Evolutionary conservation across 2,329 filamentous ascomycete genomes (phyloP).

Genomic region (Hymenoscyphus salicellus): DNA sequence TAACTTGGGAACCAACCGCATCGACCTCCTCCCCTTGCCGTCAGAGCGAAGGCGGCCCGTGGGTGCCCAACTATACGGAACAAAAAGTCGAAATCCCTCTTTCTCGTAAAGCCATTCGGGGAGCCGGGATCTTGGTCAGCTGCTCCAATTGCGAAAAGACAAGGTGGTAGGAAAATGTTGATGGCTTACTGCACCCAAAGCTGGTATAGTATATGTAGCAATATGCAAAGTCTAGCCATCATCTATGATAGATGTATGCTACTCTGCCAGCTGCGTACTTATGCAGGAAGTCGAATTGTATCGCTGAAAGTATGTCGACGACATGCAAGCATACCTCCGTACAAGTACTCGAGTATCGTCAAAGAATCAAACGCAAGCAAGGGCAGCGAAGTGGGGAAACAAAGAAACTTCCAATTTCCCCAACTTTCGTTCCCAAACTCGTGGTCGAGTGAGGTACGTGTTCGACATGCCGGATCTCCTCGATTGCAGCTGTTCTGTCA

Average conservation of each 20-base stretch:
- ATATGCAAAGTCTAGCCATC: not conserved
- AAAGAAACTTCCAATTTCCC: not conserved
- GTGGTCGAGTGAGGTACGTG: no score
- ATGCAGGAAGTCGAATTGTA: not conserved
- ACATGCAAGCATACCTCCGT: not conserved
- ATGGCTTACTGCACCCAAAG: not conserved
- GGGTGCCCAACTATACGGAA: not conserved
- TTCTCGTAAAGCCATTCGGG: not conserved
- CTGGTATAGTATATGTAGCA: not conserved
- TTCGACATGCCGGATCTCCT: conserved; percentile 3
- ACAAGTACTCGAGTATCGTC: no score
- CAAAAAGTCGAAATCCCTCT: not conserved
- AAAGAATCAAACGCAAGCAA: not conserved
- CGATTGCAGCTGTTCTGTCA: not conserved
- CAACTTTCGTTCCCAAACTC: not conserved
- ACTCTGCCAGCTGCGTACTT: not conserved
- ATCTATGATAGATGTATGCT: not conserved
- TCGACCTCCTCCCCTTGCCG: not conserved
- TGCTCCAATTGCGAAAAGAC: not conserved
- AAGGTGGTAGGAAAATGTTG: not conserved
- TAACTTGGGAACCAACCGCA: not conserved
- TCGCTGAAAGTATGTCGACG: not conserved
- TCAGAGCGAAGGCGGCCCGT: conserved; percentile 2
- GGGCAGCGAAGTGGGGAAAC: not conserved
- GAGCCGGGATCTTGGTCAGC: not conserved